These are phyloP conservation scores for Diospyros kaki DNA, from an alignment of 148 eudicot species.

Conservation along the genomic window DNA sequence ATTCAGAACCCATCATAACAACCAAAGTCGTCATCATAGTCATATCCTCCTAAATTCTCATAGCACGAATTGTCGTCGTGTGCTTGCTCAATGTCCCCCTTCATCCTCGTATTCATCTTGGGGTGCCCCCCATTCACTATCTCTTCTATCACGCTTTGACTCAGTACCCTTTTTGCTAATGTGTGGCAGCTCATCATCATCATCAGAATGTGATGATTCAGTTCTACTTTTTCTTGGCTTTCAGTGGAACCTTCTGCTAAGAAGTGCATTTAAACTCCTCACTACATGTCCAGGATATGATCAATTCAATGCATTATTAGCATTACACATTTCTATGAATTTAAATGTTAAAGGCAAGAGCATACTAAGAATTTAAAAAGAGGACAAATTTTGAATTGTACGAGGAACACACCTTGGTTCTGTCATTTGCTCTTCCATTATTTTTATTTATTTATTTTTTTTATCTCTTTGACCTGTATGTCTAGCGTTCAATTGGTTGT, in stretches of 20 bases:
- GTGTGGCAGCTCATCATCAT: conserved; percentile 1
- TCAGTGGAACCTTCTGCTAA: conserved; percentile 6
- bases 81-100: conserved; percentile 6
- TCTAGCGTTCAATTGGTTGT: not conserved
- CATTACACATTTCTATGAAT: not conserved
- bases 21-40: conserved; percentile 23
- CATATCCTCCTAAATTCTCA: conserved; percentile 17
- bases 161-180: not conserved
- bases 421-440: not conserved
- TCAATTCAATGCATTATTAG: not conserved
- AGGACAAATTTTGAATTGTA: not conserved
- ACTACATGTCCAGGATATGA: not conserved
- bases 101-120: conserved; percentile 21
- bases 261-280: not conserved
- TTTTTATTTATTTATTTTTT: not conserved
- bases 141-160: not conserved
- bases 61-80: conserved; percentile 20
- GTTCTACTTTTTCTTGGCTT: conserved; percentile 11
- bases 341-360: not conserved
- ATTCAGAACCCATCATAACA: not conserved
- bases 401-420: not conserved
- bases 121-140: not conserved
- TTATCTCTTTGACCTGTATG: not conserved
- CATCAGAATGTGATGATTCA: not conserved
- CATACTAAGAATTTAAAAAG: not conserved